Base-by-base conservation (phyloP, 2,329 filamentous ascomycete species). In the Cladophialophora chaetospira region DNA sequence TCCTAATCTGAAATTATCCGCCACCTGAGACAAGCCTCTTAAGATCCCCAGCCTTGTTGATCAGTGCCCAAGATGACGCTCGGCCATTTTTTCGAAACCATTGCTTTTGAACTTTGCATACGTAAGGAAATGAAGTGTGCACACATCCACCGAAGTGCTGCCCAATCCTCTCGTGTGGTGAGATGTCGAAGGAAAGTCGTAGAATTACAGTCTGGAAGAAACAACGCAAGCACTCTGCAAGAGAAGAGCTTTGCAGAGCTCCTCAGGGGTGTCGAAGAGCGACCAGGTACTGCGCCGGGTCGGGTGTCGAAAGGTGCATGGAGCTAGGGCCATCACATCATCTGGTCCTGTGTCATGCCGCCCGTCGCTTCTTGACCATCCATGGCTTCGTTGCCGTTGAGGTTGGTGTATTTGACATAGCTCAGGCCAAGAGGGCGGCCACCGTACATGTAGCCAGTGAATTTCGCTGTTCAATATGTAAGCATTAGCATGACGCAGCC, bases 381-480 rank as follows among this genome's bases (percentile, higher is more conserved):
- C 91, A 97, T 96, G 66, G 79, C 82, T 63, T 92, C 88, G 17
- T 73, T 76, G 42, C 76, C 76, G 36, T 84, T 81, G 51, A 83
- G 79, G 70, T 88, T 93, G 64, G 89, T 79, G 75, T 97, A 97
- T 75, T 94, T 95, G 78, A 97, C 93, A 70, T 89, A 97, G 72
- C 87, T 93, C 69, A 99, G 81, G 56, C 92, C 91, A 59, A 99
- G 86, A 67, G 94, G 94, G 65, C 94, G 91, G 53, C 92, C 92
- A 64, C 94, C 94, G 69, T 99, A 99, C 72, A 96, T 90, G 72
- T 99, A 99, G 55, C 91, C 91, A 66, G 94, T 93, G 78, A 99
- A 99, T 73, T 99, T 99, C 69, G 90, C 84, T 85, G 65, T 42
- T n/a, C n/a, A 48, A 11, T 35, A 38, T 19, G 42, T 53, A 47